These are phyloP conservation scores for Acer campestre DNA, from an alignment of 345 rosid species.

Conservation along the genomic window DNA sequence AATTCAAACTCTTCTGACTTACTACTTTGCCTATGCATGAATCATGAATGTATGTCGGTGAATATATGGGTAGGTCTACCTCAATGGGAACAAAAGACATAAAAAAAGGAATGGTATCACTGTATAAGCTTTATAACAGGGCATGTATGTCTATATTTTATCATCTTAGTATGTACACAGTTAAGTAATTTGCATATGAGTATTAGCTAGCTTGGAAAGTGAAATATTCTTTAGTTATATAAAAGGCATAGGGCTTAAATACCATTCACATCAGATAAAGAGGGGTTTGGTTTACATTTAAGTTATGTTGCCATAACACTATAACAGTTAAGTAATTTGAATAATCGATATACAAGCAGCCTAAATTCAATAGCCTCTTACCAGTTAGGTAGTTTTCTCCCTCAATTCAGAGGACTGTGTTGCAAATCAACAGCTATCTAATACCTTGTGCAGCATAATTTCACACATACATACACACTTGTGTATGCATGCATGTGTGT, in stretches of 20 bases:
- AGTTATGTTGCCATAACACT: neutral
- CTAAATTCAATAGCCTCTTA: neutral
- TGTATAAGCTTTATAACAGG: neutral
- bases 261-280: neutral
- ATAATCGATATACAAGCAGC: neutral
- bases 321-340: neutral
- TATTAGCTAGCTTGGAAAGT: neutral
- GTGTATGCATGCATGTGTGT: neutral
- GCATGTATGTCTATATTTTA: neutral
- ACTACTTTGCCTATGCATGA: neutral
- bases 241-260: neutral
- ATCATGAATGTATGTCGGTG: neutral
- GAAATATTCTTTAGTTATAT: neutral
- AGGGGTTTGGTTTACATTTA: neutral
- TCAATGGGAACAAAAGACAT: neutral
- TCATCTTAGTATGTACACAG: neutral
- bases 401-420: neutral
- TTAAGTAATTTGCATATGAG: neutral
- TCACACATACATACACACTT: neutral
- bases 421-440: too few relatives aligned
- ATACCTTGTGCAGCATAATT: neutral
- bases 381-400: neutral
- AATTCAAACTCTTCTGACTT: neutral
- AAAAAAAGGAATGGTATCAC: neutral
- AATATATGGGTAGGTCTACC: neutral